Evolutionary conservation across 106 monocot genomes (phyloP), one percentile per base, ranked within the genome.

Genomic region (Allium fistulosum): DNA sequence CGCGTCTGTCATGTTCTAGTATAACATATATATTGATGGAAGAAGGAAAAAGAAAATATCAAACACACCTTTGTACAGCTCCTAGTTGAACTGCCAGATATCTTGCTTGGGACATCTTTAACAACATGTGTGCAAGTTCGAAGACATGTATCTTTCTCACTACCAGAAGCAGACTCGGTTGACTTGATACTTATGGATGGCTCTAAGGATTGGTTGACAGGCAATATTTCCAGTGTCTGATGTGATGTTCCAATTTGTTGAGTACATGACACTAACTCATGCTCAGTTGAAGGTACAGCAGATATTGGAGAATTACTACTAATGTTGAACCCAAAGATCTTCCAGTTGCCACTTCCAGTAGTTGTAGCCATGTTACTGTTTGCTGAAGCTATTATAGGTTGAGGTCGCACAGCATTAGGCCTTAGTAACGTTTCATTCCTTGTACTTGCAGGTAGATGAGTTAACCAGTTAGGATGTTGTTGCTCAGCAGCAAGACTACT

Each of bases 291-390:
- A 26, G 61, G 53, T 22, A 48, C 26, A 17, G 28, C 77, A 65
- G 72, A 69, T 47, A 64, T 11, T 48, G 71, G 2, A 62, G 72
- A 72, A 14, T 68, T 81, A 28, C 63, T 63, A 18, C 80, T 78
- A 9, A 99, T 74, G 69, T 87, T 74, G 67, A 99, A 74, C 15
- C 97, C 97, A 79, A 99, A 99, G 37, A 99, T 79, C 73, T 90
- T 99, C 70, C 73, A 97, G 58, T 69, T 80, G 16, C 74, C 66
- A 46, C 66, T 65, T 49, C 66, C 71, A 8, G 76, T 37, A 37
- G 37, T 37, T 64, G 62, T 77, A 48, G 58, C 69, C 46, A 57
- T 45, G 18, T 87, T 81, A 53, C 14, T 72, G 3, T 61, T 66
- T 13, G 50, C 16, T 67, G 71, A 27, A 18, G 68, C 68, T 7